Evolutionary conservation across 306 rosid genomes (phyloP).

Genomic region (Citrullus amarus): DNA sequence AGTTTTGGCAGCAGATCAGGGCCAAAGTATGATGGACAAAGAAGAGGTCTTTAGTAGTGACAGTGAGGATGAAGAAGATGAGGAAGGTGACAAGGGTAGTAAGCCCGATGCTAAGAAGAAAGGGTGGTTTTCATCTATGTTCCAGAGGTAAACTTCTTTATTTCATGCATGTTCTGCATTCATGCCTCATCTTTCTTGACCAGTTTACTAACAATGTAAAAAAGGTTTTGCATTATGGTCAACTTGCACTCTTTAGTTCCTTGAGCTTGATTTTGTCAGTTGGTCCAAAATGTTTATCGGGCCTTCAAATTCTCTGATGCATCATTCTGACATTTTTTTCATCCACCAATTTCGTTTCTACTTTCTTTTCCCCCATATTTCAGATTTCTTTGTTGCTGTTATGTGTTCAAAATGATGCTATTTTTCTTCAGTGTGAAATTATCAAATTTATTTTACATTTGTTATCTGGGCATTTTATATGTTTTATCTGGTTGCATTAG

Average conservation of each 20-base stretch:
- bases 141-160: conserved; percentile 56
- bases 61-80: conserved; percentile 75
- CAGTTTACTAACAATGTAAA: background rate
- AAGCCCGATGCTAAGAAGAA: conserved; percentile 81
- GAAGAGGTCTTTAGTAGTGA: conserved; percentile 87
- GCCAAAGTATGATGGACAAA: conserved; percentile 97
- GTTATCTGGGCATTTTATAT: background rate
- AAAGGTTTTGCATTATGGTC: background rate
- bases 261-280: background rate
- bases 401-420: background rate
- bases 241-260: background rate
- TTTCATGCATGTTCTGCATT: background rate
- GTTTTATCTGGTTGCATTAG: background rate
- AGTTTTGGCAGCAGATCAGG: conserved; percentile 70
- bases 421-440: background rate
- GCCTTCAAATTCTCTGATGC: background rate
- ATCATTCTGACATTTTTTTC: background rate
- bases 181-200: background rate
- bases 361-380: background rate
- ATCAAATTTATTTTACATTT: background rate
- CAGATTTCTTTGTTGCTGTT: background rate
- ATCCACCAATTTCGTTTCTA: background rate
- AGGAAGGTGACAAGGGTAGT: conserved; percentile 40
- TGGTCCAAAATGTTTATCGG: background rate
- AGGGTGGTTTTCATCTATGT: conserved; percentile 97